phyloP scores from a whole-genome alignment of 1,284 basidiomycete species.

The Pseudozyma tsukubaensis region DNA sequence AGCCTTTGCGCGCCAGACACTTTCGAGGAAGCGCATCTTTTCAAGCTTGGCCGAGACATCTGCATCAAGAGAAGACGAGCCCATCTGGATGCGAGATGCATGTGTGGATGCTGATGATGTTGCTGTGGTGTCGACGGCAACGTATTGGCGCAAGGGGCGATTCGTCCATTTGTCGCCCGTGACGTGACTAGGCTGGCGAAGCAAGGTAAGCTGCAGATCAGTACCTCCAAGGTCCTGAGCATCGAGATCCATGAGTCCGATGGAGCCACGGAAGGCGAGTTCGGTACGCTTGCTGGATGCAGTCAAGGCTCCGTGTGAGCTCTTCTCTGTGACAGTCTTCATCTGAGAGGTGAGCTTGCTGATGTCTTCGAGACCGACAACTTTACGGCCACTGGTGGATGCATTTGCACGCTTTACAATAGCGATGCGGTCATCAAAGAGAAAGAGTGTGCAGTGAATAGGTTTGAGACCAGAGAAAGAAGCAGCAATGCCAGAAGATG shows the following conservation, averaged over 20 bases:
- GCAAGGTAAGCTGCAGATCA: constrained; percentile 82
- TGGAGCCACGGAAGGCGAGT: constrained; percentile 85
- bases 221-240: constrained; percentile 70
- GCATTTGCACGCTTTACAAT: constrained; percentile 86
- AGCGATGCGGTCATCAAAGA: constrained; percentile 94
- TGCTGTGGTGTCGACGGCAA: constrained; percentile 43
- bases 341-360: constrained; percentile 74
- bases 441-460: constrained; percentile 87
- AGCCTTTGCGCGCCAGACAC: constrained; percentile 65
- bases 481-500: constrained; percentile 23
- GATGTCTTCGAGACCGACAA: constrained; percentile 87
- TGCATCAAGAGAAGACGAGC: constrained; percentile 18
- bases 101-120: constrained; percentile 4
- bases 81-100: constrained; percentile 16
- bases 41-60: constrained; percentile 53
- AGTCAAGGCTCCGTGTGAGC: constrained; percentile 61
- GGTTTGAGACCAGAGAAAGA: constrained; percentile 35
- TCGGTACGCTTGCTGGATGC: constrained; percentile 76
- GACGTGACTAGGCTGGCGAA: constrained; percentile 41
- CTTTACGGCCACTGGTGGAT: constrained; percentile 77
- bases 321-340: constrained; percentile 67
- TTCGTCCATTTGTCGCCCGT: constrained; percentile 55
- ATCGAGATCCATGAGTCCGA: constrained; percentile 85
- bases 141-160: constrained; percentile 57
- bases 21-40: constrained; percentile 66